Base-by-base conservation (phyloP, 768 basidiomycete genomes). In the Trametes cinnabarina region DNA sequence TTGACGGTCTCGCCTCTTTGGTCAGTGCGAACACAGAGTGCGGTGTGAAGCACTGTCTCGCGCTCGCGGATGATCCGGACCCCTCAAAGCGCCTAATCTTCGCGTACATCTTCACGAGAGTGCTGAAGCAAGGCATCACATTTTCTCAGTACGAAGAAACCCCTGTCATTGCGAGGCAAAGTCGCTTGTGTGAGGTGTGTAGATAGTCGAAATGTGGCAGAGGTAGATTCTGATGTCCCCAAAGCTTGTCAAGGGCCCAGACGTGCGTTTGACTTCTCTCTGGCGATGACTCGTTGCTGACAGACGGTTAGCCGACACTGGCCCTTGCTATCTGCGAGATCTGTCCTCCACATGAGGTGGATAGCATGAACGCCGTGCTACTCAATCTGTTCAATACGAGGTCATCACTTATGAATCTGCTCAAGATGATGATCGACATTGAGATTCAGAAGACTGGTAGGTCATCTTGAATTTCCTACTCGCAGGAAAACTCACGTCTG, bases 261-360 rank as follows among this genome's bases (percentile, higher is more conserved):
- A 90, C 65, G 90, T 90, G 70, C 68, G 86, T 64, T 8, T 37
- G 50, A 20, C 10, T 25, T 32, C 0, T 39, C 26, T 39, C 19
- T 15, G 44, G 40, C 46, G 34, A 48, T 6, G 47, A 5, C 40
- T 14, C 28, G 30, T 6, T 43, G 15, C 34, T 50, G 8, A 56
- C 37, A 2, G 3, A 6, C 48, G 32, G 32, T 22, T 64, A 90
- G 90, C 82, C 92, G 78, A 79, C 83, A 1, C 77, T 94, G 41
- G 90, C 90, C 1, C 73, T 94, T 66, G 91, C 93, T 3, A 88
- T 96, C 37, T 92, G 91, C 69, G 92, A 96, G 67, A 84, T 87
- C 7, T 94, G 92, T 64, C 90, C 92, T 4, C 76, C 86, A 12
- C 68, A 69, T 11, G 92, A 96, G 65, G 85, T 90, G 4, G 93